Evolutionary conservation across 129 eudicot species (phyloP).

Genomic region (Centaurea solstitialis): DNA sequence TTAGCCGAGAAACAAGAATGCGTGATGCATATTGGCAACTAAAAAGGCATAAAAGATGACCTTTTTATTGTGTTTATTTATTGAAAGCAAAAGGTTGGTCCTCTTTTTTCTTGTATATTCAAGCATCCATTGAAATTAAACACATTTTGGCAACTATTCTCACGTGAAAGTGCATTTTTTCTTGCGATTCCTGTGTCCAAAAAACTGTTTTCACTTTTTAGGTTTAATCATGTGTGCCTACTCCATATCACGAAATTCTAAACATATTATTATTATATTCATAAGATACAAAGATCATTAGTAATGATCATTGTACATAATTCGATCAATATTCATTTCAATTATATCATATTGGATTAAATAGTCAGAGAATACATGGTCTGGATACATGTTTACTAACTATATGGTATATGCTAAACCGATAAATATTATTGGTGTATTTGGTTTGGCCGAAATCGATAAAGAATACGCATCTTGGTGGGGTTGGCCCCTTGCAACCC

Average conservation of each 20-base stretch:
- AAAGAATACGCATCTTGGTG: no score
- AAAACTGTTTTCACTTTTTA: constrained; percentile 15
- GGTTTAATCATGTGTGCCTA: not conserved
- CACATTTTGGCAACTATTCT: constrained; percentile 17
- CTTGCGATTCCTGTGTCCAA: constrained; percentile 33
- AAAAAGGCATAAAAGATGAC: constrained; percentile 22
- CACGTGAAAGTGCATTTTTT: constrained; percentile 38
- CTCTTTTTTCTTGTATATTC: constrained; percentile 4
- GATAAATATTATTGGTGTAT: no score
- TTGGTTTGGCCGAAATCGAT: not conserved
- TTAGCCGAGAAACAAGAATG: constrained; percentile 15
- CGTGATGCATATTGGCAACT: constrained; percentile 24
- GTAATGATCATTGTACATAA: not conserved
- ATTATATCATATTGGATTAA: not conserved
- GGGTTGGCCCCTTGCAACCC: no score
- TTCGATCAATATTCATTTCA: not conserved
- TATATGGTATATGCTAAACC: no score
- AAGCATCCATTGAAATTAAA: constrained; percentile 9
- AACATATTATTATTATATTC: not conserved
- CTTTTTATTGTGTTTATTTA: constrained; percentile 21
- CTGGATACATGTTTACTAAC: no score
- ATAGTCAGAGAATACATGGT: no score
- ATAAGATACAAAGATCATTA: not conserved
- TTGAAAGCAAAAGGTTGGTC: constrained; percentile 25
- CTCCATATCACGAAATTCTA: not conserved